A percentile compares a stretch with the other conserved stretches of the same genome.
phyloP scores from a whole-genome alignment of 2,329 filamentous ascomycete genomes.

The Alternaria novae-zelandiae region DNA sequence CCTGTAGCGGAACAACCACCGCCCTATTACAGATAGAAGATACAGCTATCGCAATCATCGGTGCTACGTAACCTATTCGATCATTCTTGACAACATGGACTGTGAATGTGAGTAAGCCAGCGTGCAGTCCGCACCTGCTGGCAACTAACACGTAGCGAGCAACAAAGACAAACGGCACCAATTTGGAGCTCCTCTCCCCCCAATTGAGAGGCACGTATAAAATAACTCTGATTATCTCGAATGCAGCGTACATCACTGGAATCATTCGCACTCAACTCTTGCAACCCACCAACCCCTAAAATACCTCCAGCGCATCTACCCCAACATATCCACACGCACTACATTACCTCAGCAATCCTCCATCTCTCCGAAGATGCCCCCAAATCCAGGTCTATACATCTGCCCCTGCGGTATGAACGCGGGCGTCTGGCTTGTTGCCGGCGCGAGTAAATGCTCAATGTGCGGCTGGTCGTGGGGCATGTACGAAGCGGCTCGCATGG shows the following conservation, averaged over 20 bases:
- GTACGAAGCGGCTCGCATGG: neutral
- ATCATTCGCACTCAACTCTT: neutral
- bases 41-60: neutral
- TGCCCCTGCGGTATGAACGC: neutral
- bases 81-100: accelerated
- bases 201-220: no score
- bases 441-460: neutral
- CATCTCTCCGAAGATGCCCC: neutral
- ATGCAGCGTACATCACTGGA: no score
- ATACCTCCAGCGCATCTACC: neutral
- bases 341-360: neutral
- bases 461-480: neutral
- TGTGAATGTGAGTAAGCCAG: neutral
- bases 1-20: constrained; percentile 1
- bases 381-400: neutral
- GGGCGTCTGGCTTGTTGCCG: neutral
- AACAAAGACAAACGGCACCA: no score
- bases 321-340: neutral
- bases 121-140: neutral
- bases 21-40: constrained; percentile 1
- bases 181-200: no score
- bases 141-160: neutral
- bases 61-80: neutral
- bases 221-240: no score
- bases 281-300: neutral